These are phyloP conservation scores for Yarrowia sp. DNA, from an alignment of 805 yeast species.

Conservation along the genomic window DNA sequence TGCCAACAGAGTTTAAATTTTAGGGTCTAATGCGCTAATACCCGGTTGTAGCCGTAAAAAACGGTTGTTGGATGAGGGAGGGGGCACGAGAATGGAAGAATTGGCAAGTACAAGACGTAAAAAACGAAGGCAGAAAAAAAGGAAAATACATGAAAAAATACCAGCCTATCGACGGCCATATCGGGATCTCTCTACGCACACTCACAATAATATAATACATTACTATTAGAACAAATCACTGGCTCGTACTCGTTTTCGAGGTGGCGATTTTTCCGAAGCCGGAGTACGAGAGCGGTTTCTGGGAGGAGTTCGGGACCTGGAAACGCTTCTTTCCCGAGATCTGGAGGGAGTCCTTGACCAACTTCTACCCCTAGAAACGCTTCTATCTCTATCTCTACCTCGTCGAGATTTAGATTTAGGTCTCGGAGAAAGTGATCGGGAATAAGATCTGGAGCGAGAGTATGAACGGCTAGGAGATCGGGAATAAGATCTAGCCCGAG, in stretches of 20 bases:
- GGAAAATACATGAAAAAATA: background rate
- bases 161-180: no score
- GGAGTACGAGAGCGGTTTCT: background rate
- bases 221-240: slow-evolving; percentile 20
- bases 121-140: background rate
- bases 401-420: background rate
- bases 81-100: background rate
- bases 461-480: slow-evolving; percentile 36
- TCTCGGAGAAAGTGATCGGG: slow-evolving; percentile 41
- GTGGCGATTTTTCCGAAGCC: background rate
- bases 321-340: background rate
- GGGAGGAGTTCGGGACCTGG: background rate
- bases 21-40: slow-evolving; percentile 6
- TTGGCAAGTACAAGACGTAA: background rate
- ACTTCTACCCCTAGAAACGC: background rate
- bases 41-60: slow-evolving; percentile 36
- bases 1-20: background rate
- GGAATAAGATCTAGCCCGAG: slow-evolving; percentile 44
- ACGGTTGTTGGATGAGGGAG: background rate
- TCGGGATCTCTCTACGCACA: no score
- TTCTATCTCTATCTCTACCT: slow-evolving; percentile 8
- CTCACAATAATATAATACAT: no score
- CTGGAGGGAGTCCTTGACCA: background rate
- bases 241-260: slow-evolving; percentile 25
- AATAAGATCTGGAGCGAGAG: slow-evolving; percentile 36